Percentiles rank a stretch among this genome's conserved stretches.
Evolutionary conservation across 192 early-diverging fungal genomes (phyloP).

Genomic region (Backusella tarrabulga): DNA sequence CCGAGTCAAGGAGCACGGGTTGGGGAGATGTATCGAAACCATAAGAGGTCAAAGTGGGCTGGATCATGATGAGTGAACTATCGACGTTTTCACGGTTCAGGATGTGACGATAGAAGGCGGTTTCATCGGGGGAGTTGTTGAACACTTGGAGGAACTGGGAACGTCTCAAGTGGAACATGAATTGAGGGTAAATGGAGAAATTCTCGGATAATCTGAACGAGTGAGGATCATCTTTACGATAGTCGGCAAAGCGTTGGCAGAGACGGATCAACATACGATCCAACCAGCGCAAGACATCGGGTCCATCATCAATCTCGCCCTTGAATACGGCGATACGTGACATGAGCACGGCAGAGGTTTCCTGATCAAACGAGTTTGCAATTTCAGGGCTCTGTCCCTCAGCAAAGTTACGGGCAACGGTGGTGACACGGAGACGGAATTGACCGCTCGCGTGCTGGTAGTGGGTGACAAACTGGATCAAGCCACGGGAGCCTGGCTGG

Average conservation of each 20-base stretch:
- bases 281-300: conserved; percentile 95
- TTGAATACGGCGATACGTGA: conserved; percentile 95
- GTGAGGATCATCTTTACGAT: conserved; percentile 90
- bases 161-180: conserved; percentile 98
- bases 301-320: conserved; percentile 96
- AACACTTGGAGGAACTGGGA: conserved; percentile 98
- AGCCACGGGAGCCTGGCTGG: conserved; percentile 78
- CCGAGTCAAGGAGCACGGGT: conserved; percentile 94
- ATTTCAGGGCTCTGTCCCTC: conserved; percentile 87
- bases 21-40: conserved; percentile 81
- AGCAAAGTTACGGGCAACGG: conserved; percentile 83
- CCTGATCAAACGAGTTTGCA: conserved; percentile 93
- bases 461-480: conserved; percentile 94
- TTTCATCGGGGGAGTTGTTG: conserved; percentile 98
- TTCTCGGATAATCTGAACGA: conserved; percentile 88
- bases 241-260: conserved; percentile 98
- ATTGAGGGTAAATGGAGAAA: conserved; percentile 99
- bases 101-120: conserved; percentile 90
- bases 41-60: conserved; percentile 95
- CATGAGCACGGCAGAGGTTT: conserved; percentile 97
- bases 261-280: conserved; percentile 98
- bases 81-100: conserved; percentile 94
- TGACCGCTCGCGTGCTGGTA: conserved; percentile 95
- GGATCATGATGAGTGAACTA: conserved; percentile 99
- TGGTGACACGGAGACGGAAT: conserved; percentile 93